Percentiles rank a stretch among this genome's conserved stretches.
These are phyloP conservation scores for Lichtheimia ornata DNA, from an alignment of 371 early-diverging fungal species.

Conservation along the genomic window DNA sequence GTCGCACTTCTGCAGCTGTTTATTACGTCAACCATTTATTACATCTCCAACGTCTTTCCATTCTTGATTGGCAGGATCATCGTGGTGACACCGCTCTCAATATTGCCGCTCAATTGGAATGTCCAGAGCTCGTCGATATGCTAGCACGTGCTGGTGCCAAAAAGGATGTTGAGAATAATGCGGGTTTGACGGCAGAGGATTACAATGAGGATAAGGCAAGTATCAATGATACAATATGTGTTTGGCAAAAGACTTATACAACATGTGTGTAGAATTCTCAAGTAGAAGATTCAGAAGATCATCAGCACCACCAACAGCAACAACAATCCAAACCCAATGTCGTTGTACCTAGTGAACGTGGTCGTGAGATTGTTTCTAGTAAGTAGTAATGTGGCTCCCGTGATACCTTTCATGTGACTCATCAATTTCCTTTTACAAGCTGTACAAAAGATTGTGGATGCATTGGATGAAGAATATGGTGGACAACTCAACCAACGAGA, in stretches of 20 bases:
- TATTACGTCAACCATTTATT: slow-evolving; percentile 81
- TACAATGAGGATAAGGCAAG: slow-evolving; percentile 9
- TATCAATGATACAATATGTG: neutral
- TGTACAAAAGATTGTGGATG: slow-evolving; percentile 73
- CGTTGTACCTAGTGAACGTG: slow-evolving; percentile 39
- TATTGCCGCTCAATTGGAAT: slow-evolving; percentile 80
- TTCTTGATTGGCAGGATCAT: slow-evolving; percentile 55
- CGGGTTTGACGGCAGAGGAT: slow-evolving; percentile 3
- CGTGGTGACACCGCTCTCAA: slow-evolving; percentile 91
- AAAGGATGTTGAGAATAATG: slow-evolving; percentile 8
- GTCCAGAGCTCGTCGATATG: slow-evolving; percentile 67
- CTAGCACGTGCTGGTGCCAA: slow-evolving; percentile 10
- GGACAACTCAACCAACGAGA: slow-evolving; percentile 63
- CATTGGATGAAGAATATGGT: slow-evolving; percentile 67
- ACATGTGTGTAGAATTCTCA: neutral
- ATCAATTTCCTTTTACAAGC: slow-evolving; percentile 26
- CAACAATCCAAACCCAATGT: slow-evolving; percentile 24
- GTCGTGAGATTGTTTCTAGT: slow-evolving; percentile 62
- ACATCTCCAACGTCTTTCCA: slow-evolving; percentile 63
- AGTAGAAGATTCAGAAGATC: neutral
- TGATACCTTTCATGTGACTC: neutral
- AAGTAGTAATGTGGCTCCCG: slow-evolving; percentile 22
- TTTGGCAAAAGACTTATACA: neutral
- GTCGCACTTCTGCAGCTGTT: slow-evolving; percentile 62
- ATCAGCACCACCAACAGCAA: slow-evolving; percentile 6